phyloP scores from a whole-genome alignment of 1,284 basidiomycete genomes.

The Cryptococcus sp. region DNA sequence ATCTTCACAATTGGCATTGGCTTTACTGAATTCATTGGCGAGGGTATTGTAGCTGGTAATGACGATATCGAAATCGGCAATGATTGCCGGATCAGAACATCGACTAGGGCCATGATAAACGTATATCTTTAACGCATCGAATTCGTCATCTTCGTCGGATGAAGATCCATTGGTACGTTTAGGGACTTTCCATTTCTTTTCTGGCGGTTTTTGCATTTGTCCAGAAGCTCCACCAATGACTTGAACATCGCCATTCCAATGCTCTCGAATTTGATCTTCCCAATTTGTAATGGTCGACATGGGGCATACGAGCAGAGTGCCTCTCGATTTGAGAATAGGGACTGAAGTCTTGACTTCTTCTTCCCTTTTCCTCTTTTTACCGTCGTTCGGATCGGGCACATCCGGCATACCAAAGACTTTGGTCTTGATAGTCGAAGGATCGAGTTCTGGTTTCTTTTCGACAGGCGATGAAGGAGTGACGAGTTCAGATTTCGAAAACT shows the following conservation, averaged over 20 bases:
- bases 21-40: constrained; percentile 89
- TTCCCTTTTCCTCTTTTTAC: constrained; percentile 40
- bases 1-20: constrained; percentile 45
- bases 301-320: constrained; percentile 94
- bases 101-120: constrained; percentile 92
- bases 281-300: constrained; percentile 96
- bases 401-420: constrained; percentile 78
- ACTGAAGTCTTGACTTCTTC: constrained; percentile 4
- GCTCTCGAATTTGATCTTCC: constrained; percentile 97
- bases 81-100: constrained; percentile 73
- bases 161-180: constrained; percentile 18
- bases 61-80: constrained; percentile 93
- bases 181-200: constrained; percentile 25
- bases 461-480: constrained; percentile 48
- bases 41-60: constrained; percentile 96
- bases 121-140: constrained; percentile 66
- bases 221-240: constrained; percentile 67
- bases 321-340: constrained; percentile 60
- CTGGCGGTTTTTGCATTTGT: constrained; percentile 22
- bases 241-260: constrained; percentile 79
- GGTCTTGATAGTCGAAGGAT: constrained; percentile 65
- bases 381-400: constrained; percentile 8
- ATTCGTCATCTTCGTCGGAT: constrained; percentile 22
- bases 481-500: constrained; percentile 56
- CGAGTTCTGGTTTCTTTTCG: constrained; percentile 49